Conservation (phyloP, 192 early-diverging fungal genomes). For the Phlyctochytrium arcticum region DNA sequence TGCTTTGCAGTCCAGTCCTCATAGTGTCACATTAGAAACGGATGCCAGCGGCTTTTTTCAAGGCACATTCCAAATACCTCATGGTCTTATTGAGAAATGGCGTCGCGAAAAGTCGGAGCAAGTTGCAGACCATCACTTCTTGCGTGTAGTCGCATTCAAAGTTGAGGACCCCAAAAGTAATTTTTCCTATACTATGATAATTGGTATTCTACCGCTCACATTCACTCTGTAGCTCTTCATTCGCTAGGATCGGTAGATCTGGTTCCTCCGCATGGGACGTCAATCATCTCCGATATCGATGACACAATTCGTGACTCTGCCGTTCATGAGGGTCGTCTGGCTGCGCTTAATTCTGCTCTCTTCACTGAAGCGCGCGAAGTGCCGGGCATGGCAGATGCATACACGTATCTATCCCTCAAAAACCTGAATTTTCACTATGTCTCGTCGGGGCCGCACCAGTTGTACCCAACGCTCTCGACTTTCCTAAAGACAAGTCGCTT, state of each 20-base stretch:
- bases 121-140: constrained; percentile 13
- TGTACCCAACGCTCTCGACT: constrained; percentile 61
- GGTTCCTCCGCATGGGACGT: constrained; percentile 66
- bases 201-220: not conserved
- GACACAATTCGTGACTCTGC: constrained; percentile 89
- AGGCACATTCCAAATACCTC: constrained; percentile 28
- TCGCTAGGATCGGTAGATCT: constrained; percentile 52
- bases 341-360: constrained; percentile 59
- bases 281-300: constrained; percentile 78
- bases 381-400: constrained; percentile 75
- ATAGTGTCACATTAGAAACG: constrained; percentile 26
- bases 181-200: too few species aligned
- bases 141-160: constrained; percentile 38
- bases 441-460: constrained; percentile 77
- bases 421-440: constrained; percentile 81
- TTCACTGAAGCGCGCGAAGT: constrained; percentile 64
- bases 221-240: constrained; percentile 21
- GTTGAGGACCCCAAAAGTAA: constrained; percentile 6
- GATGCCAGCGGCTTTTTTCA: constrained; percentile 37
- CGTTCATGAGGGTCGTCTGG: constrained; percentile 62
- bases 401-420: constrained; percentile 41
- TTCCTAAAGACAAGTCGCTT: constrained; percentile 71
- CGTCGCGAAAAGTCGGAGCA: constrained; percentile 15
- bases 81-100: constrained; percentile 32
- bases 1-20: constrained; percentile 1